Percentiles rank a stretch among this genome's conserved stretches.
phyloP scores from a whole-genome alignment of 2,329 filamentous ascomycete genomes.

The Alternaria arbusti region DNA sequence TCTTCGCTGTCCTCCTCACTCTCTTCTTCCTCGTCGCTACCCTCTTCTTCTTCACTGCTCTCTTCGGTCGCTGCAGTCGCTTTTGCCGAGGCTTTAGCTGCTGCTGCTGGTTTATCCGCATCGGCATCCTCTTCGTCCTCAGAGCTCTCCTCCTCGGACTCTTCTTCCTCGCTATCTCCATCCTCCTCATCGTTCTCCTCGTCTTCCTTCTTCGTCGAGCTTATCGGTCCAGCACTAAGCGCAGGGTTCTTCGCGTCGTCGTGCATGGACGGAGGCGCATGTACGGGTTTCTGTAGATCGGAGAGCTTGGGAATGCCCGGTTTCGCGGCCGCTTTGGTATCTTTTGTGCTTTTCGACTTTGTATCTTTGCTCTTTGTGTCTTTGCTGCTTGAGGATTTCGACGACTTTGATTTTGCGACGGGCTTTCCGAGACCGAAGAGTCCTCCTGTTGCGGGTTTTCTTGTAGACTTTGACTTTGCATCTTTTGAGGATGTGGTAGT shows the following conservation, averaged over 20 bases:
- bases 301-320: conserved; percentile 23
- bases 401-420: conserved; percentile 4
- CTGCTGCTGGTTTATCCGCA: not conserved
- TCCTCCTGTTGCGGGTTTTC: conserved; percentile 8
- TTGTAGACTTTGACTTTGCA: not conserved
- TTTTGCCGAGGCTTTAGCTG: not conserved
- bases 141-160: conserved; percentile 10
- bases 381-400: conserved; percentile 7
- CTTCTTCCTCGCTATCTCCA: conserved; percentile 5
- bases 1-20: conserved; percentile 15
- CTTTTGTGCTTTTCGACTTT: not conserved
- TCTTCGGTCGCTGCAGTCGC: not conserved
- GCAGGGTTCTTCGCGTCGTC: conserved; percentile 33
- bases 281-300: conserved; percentile 26
- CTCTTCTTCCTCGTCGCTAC: conserved; percentile 8
- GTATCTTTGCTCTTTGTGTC: conserved; percentile 1
- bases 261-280: conserved; percentile 31
- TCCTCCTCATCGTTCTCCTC: conserved; percentile 9
- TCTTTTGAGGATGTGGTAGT: not conserved
- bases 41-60: not conserved
- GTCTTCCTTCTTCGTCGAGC: conserved; percentile 16
- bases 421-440: conserved; percentile 9
- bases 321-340: not conserved
- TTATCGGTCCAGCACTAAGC: conserved; percentile 28
- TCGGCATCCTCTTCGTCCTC: conserved; percentile 6